Evolutionary conservation across 495 filamentous ascomycete genomes (phyloP).

Genomic region (Aspergillus conjunctus): DNA sequence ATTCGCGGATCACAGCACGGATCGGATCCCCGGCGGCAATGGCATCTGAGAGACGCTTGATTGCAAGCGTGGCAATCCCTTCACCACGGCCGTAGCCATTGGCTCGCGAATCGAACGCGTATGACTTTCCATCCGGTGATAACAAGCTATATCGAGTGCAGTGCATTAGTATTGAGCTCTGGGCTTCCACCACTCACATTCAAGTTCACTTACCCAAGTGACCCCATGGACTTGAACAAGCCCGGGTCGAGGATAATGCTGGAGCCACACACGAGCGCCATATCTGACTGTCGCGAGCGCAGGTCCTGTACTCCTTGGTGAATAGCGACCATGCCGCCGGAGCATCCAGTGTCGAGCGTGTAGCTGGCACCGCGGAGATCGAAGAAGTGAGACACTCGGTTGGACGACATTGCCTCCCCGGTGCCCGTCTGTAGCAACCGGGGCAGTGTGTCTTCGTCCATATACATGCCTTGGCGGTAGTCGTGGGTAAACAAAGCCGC

Average conservation of each 20-base stretch:
- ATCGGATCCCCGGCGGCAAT: conserved; percentile 33
- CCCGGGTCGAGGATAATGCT: conserved; percentile 33
- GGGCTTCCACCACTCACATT: conserved; percentile 16
- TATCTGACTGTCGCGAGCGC: conserved; percentile 34
- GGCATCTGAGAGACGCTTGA: conserved; percentile 37
- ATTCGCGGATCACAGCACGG: conserved; percentile 39
- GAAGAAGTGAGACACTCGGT: conserved; percentile 41
- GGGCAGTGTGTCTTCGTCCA: conserved; percentile 47
- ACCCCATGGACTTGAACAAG: conserved; percentile 24
- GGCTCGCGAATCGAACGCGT: conserved; percentile 33
- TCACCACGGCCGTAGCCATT: conserved; percentile 42
- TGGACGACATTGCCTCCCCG: conserved; percentile 40
- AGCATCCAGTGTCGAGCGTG: conserved; percentile 57
- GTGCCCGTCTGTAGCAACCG: conserved; percentile 49
- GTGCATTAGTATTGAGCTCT: conserved; percentile 26
- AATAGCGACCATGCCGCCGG: conserved; percentile 30
- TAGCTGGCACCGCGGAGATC: conserved; percentile 35
- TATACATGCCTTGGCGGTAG: conserved; percentile 41
- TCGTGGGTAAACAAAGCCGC: conserved; percentile 52
- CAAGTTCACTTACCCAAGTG: conserved; percentile 2
- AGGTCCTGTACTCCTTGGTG: conserved; percentile 44
- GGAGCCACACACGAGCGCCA: conserved; percentile 34
- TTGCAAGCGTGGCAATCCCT: conserved; percentile 32
- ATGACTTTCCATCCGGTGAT: conserved; percentile 36
- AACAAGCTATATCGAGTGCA: conserved; percentile 33